Conservation (phyloP, 257 asterid genomes). For the Fraxinus cuspidata region DNA sequence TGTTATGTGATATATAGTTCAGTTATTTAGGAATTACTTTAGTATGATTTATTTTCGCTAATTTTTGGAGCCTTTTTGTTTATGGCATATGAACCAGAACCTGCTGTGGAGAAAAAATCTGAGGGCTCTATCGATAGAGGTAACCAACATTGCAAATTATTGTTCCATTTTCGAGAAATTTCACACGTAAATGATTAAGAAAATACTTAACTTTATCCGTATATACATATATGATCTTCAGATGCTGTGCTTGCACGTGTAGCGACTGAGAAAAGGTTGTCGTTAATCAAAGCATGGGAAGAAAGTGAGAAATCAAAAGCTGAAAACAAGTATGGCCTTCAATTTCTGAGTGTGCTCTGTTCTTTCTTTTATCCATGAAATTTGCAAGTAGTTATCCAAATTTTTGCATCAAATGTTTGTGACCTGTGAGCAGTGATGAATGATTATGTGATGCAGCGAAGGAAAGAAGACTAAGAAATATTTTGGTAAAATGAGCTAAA, state of each 20-base stretch:
- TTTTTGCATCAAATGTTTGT: no score
- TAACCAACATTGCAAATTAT: slow-evolving; percentile 8
- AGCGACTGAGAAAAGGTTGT: slow-evolving; percentile 51
- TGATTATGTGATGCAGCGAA: neutral
- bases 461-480: neutral
- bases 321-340: slow-evolving; percentile 54
- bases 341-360: neutral
- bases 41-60: slow-evolving; percentile 5
- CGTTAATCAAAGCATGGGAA: slow-evolving; percentile 65
- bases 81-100: slow-evolving; percentile 32
- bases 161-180: slow-evolving; percentile 22
- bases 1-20: neutral
- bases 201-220: slow-evolving; percentile 1
- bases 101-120: slow-evolving; percentile 34
- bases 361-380: neutral
- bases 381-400: neutral
- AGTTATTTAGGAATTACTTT: neutral
- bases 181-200: neutral
- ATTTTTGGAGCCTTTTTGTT: slow-evolving; percentile 5
- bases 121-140: slow-evolving; percentile 49
- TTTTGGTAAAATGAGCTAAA: no score
- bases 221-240: slow-evolving; percentile 13
- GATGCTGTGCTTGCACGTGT: slow-evolving; percentile 59
- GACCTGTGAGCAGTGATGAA: neutral
- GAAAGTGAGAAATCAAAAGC: slow-evolving; percentile 71